Evolutionary conservation across 1,139 yeast genomes (phyloP), one percentile per base, ranked within the genome.

Genomic region (Scheffersomyces lignicola): DNA sequence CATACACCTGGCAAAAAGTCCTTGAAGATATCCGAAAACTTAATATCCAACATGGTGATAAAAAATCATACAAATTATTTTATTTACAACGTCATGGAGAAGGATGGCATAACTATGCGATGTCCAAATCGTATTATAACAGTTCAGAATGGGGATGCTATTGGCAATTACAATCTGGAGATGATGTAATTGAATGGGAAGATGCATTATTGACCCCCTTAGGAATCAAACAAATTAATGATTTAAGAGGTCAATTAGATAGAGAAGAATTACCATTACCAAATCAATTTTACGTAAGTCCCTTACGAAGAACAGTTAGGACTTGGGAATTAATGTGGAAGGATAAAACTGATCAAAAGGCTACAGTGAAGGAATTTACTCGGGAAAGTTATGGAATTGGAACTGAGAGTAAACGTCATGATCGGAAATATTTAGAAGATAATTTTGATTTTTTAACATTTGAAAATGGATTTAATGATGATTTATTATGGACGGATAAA

Each of bases 61-160:
- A 15, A n/a, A 14, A 26, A 16, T 10, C 13, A 7, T 26, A 37
- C 10, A 67, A 66, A 38, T 45, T 67, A n/a, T 43, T 68, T 11
- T 62, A 62, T 24, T 43, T 64, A 10, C 71, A 64, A 30, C 55
- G 74, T 42, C 74, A 68, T 38, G 72, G 70, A 6, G 63, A 66
- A 47, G 73, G 71, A 1, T 62, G 45, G 42, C 73, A 68, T 39
- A 68, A 68, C 37, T 52, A 57, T 15, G 70, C 64, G 0, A 56
- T 56, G 2, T 20, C 38, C 36, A n/a, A 10, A 11, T 10, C 10
- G 20, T 15, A 25, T 1, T 32, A 38, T 17, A 58, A 49, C 33
- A 32, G 42, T 20, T 14, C 34, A 3, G 57, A 57, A 3, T 67
- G 72, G 73, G 36, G 34, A 5, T 66, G 73, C 40, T 50, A 51